Conservation (phyloP, 164 flowering plant genomes). For the Kingdonia uniflora region DNA sequence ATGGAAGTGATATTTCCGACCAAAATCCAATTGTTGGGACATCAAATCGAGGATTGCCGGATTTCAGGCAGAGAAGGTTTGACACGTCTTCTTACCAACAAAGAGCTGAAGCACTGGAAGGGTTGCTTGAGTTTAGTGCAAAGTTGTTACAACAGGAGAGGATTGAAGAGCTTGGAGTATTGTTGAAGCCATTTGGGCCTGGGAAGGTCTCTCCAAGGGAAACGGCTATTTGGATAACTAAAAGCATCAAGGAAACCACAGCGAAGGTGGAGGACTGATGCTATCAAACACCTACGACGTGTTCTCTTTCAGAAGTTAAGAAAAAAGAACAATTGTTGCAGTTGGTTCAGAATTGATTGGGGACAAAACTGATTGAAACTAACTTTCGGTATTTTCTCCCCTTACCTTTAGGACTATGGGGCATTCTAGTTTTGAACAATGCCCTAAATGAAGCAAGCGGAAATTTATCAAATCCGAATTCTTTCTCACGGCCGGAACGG, state of each 20-base stretch:
- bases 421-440: no score
- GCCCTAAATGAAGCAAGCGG: no score
- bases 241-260: constrained; percentile 84
- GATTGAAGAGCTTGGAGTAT: constrained; percentile 78
- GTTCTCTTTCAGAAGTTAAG: no score
- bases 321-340: no score
- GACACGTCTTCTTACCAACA: constrained; percentile 87
- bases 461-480: no score
- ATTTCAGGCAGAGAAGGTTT: constrained; percentile 39
- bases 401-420: no score
- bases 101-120: constrained; percentile 94
- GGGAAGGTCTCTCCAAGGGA: constrained; percentile 95
- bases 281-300: no score
- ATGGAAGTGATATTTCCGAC: constrained; percentile 49
- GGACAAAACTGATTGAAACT: no score
- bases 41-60: constrained; percentile 38
- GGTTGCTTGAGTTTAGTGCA: constrained; percentile 93
- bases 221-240: constrained; percentile 95
- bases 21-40: constrained; percentile 45
- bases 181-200: constrained; percentile 91
- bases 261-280: constrained; percentile 10
- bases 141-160: constrained; percentile 71
- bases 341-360: no score
- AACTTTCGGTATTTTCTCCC: no score
- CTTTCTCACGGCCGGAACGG: no score